Conservation (phyloP, 495 filamentous ascomycete species). For the Penicillium chermesinum region DNA sequence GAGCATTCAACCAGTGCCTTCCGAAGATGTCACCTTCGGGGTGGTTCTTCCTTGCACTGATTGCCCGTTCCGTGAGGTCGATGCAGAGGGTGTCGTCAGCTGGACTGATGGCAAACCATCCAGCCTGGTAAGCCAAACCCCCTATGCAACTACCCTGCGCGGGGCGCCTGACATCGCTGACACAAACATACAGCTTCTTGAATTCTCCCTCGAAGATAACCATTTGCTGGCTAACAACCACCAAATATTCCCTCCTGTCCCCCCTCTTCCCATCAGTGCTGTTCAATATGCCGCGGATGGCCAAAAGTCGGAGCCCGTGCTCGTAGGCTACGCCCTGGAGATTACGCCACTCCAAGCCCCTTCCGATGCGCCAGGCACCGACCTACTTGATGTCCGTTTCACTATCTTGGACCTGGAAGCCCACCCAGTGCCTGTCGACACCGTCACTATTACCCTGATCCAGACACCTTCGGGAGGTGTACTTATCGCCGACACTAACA, state of each 20-base stretch:
- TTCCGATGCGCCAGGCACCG: conserved; percentile 24
- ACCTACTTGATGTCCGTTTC: conserved; percentile 38
- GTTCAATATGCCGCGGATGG: conserved; percentile 30
- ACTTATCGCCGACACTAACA: conserved; percentile 32
- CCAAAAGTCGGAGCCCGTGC: conserved; percentile 30
- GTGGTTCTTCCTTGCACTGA: conserved; percentile 42
- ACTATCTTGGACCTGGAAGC: conserved; percentile 46
- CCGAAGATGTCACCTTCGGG: conserved; percentile 25
- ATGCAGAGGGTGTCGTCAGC: conserved; percentile 28
- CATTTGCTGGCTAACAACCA: conserved; percentile 43
- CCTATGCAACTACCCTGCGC: neutral
- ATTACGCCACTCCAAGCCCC: conserved; percentile 31
- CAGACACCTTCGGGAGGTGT: conserved; percentile 32
- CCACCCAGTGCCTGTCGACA: conserved; percentile 47
- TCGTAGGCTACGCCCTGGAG: conserved; percentile 41
- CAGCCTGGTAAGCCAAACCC: conserved; percentile 30
- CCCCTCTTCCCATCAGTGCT: conserved; percentile 30
- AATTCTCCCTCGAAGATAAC: conserved; percentile 40
- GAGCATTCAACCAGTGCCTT: conserved; percentile 23
- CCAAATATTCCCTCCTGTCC: conserved; percentile 45
- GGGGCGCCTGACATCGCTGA: neutral
- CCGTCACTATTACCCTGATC: conserved; percentile 40
- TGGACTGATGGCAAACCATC: conserved; percentile 36
- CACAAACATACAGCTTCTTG: conserved; percentile 29
- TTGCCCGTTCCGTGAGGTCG: conserved; percentile 40